Conservation (phyloP, 805 yeast species). For the Diddensiella caesifluorescens region DNA sequence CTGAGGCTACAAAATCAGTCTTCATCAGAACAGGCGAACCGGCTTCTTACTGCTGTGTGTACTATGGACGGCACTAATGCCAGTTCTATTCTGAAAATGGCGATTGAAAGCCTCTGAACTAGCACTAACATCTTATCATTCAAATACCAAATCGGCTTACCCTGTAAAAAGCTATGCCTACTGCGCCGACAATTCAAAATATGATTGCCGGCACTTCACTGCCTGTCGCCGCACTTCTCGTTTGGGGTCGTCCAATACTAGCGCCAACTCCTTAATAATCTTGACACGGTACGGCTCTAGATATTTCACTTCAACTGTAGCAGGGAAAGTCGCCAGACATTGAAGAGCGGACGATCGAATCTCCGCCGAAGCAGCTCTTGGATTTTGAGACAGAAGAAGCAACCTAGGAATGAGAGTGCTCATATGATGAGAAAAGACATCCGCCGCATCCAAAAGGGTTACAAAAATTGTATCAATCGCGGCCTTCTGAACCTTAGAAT, state of each 20-base stretch:
- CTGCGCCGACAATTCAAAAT: conserved; percentile 63
- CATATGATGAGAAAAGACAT: conserved; percentile 48
- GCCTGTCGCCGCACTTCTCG: conserved; percentile 72
- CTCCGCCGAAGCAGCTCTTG: conserved; percentile 36
- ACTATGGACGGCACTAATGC: too few species aligned
- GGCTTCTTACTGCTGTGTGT: too few species aligned
- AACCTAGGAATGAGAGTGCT: conserved; percentile 53
- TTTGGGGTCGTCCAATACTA: conserved; percentile 64
- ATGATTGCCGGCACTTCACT: conserved; percentile 73
- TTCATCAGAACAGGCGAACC: too few species aligned
- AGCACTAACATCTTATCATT: too few species aligned
- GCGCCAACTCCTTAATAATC: conserved; percentile 44
- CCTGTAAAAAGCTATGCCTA: too few species aligned
- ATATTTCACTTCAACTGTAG: conserved; percentile 34
- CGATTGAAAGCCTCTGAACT: too few species aligned
- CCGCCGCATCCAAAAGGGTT: conserved; percentile 51
- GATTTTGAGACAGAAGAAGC: conserved; percentile 30
- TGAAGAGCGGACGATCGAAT: conserved; percentile 55
- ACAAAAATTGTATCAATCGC: conserved; percentile 55
- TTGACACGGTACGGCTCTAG: conserved; percentile 48
- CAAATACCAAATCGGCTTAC: too few species aligned
- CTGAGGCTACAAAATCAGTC: too few species aligned
- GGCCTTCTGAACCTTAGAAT: conserved; percentile 50
- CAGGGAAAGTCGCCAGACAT: conserved; percentile 48
- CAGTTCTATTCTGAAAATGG: too few species aligned